phyloP scores from a whole-genome alignment of 768 basidiomycete species.

The Daedaleopsis nitida region DNA sequence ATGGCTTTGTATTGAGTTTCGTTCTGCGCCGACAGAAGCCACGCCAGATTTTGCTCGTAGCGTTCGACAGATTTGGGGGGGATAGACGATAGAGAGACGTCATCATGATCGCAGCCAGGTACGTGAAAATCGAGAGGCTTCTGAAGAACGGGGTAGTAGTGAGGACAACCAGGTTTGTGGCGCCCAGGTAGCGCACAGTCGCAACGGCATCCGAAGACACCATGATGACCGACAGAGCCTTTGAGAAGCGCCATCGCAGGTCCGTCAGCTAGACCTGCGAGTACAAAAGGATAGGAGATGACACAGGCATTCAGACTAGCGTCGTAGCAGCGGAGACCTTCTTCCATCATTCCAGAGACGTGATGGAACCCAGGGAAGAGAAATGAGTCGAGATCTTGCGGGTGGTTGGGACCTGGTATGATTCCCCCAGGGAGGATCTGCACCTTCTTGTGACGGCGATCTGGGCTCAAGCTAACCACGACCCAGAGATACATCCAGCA shows the following conservation, averaged over 20 bases:
- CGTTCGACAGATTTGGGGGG: neutral
- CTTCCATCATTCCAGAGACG: conserved; percentile 26
- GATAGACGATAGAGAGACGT: conserved; percentile 25
- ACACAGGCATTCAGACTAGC: neutral
- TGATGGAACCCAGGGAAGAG: conserved; percentile 33
- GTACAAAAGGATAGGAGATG: conserved; percentile 1
- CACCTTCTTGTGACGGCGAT: conserved; percentile 32
- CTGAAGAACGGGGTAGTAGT: conserved; percentile 37
- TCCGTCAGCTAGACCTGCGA: conserved; percentile 7
- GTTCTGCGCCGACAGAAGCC: conserved; percentile 22
- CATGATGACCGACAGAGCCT: conserved; percentile 38
- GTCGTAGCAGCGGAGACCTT: conserved; percentile 34
- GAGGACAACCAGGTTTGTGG: conserved; percentile 25
- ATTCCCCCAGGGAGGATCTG: conserved; percentile 29
- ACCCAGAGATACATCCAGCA: conserved; percentile 37
- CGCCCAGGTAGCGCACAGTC: conserved; percentile 35
- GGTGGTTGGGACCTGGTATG: conserved; percentile 34
- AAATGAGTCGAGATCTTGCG: conserved; percentile 34
- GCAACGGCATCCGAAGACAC: conserved; percentile 36
- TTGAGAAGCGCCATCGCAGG: conserved; percentile 24
- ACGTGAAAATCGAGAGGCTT: conserved; percentile 28
- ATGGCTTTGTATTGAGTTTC: conserved; percentile 28
- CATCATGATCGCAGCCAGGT: conserved; percentile 31
- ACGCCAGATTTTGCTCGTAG: conserved; percentile 24
- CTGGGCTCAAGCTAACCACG: conserved; percentile 23